Conservation (phyloP, 2,329 filamentous ascomycete genomes). For the Diplocarpon rosae region DNA sequence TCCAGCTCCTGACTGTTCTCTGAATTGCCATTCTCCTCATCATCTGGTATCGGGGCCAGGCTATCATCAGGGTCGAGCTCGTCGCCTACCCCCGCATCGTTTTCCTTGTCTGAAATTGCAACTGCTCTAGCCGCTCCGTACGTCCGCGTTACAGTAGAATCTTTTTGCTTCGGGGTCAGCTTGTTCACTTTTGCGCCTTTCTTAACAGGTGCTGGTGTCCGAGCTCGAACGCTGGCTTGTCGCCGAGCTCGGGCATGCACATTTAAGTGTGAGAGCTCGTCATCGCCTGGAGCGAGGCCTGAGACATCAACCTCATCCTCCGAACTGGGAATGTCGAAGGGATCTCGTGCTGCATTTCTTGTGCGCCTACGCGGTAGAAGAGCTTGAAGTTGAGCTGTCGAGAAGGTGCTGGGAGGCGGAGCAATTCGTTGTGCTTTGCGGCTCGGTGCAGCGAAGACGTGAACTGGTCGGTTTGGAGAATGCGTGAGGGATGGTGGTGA, state of each 20-base stretch:
- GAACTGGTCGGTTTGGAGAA: slow-evolving; percentile 40
- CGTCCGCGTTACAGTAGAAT: slow-evolving; percentile 30
- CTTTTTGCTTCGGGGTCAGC: slow-evolving; percentile 9
- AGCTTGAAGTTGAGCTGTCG: slow-evolving; percentile 29
- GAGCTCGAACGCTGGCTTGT: slow-evolving; percentile 14
- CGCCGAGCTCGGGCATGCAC: slow-evolving; percentile 29
- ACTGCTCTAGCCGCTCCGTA: slow-evolving; percentile 31
- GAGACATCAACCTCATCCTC: slow-evolving; percentile 37
- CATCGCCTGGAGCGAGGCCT: slow-evolving; percentile 40
- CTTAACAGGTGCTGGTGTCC: slow-evolving; percentile 17
- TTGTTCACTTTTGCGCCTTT: slow-evolving; percentile 21
- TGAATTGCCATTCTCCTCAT: slow-evolving; percentile 27
- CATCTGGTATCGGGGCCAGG: slow-evolving; percentile 35
- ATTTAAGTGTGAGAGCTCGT: slow-evolving; percentile 41
- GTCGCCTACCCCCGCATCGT: slow-evolving; percentile 27
- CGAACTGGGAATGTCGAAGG: slow-evolving; percentile 33
- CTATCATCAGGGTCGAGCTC: slow-evolving; percentile 29
- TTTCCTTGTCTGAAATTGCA: slow-evolving; percentile 45
- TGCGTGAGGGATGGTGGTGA: slow-evolving; percentile 57
- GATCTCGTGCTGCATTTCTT: slow-evolving; percentile 21
- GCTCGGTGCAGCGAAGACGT: slow-evolving; percentile 7
- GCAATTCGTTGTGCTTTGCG: slow-evolving; percentile 12
- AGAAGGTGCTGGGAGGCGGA: slow-evolving; percentile 20
- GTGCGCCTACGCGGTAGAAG: slow-evolving; percentile 26
- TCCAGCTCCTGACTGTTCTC: slow-evolving; percentile 31